Evolutionary conservation across 495 filamentous ascomycete genomes (phyloP), one percentile per base, ranked within the genome.

Genomic region (Penicillium riverlandense): DNA sequence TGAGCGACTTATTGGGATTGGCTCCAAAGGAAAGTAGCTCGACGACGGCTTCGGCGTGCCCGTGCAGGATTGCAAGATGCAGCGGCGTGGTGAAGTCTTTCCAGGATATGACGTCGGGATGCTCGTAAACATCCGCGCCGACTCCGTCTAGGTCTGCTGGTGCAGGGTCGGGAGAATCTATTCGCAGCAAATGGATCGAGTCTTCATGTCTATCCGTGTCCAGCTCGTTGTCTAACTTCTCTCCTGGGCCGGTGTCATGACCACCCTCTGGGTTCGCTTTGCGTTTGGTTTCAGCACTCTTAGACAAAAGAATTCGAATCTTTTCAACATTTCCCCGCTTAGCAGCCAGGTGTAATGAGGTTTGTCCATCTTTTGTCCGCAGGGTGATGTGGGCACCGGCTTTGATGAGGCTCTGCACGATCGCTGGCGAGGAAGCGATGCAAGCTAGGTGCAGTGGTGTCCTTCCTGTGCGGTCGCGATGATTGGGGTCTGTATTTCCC

Each of bases 401-500:
- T 52, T 85, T 73, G n/a, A 91, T 77, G 6, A 94, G 67, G 37
- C 61, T 71, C 48, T 81, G 67, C n/a, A 91, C 83, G 35, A 91
- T 71, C 31, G 80, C 79, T 0, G 80, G 76, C 0, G 77, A 80
- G 0, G 82, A 85, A 14, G 65, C 70, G 57, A 83, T 79, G 44
- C 72, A 75, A 8, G 87, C 87, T 10, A 94, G 67, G 45, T 91
- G 88, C 9, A 91, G 67, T 5, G 88, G 88, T 4, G 86, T 85
- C 14, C 88, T 70, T 8, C 88, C 88, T n/a, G 84, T 88, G 50
- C 84, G 83, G 50, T 94, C 87, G 10, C 88, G 68, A 11, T 63
- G 63, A 49, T 90, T 78, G 1, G 79, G 69, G 54, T 85, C 74
- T 9, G 73, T 61, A 9, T 62, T 75, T 43, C 84, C 79, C 49